Conservation (phyloP, 768 basidiomycete genomes). For the Nevesoporus exiguus region DNA sequence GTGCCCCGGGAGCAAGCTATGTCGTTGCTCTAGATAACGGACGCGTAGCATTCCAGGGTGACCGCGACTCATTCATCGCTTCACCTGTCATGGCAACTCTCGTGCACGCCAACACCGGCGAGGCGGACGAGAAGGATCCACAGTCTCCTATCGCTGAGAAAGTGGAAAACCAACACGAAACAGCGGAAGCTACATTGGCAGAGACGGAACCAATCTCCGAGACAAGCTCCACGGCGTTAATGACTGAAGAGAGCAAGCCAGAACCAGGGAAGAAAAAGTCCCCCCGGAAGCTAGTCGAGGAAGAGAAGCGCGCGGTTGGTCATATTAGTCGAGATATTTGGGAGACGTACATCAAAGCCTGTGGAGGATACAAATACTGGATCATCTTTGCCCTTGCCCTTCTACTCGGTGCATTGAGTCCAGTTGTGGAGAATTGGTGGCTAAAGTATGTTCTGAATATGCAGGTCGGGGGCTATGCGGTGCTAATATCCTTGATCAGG, state of each 20-base stretch:
- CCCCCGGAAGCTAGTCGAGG: conserved; percentile 82
- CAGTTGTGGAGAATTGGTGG: conserved; percentile 74
- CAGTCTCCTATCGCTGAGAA: conserved; percentile 11
- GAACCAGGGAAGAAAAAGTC: conserved; percentile 49
- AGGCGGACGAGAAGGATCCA: conserved; percentile 42
- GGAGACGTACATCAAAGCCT: conserved; percentile 52
- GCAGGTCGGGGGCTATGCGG: neutral
- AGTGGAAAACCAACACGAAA: conserved; percentile 3
- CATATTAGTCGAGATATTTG: conserved; percentile 66
- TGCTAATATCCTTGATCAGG: conserved; percentile 33
- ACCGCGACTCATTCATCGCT: conserved; percentile 56
- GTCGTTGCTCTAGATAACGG: conserved; percentile 75
- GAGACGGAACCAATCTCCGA: conserved; percentile 34
- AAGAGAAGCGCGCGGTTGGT: conserved; percentile 75
- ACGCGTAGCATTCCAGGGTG: conserved; percentile 71
- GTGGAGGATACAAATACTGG: conserved; percentile 57
- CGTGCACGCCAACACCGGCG: conserved; percentile 52
- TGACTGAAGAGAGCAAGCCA: conserved; percentile 34
- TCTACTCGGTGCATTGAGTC: conserved; percentile 55
- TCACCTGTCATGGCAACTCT: conserved; percentile 66
- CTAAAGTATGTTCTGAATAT: conserved; percentile 39
- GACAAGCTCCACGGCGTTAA: conserved; percentile 42
- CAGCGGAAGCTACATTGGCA: conserved; percentile 19
- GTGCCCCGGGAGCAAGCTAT: conserved; percentile 73
- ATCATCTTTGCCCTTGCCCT: conserved; percentile 48